Conservation (phyloP, 495 filamentous ascomycete genomes). For the Trichoderma reesei region DNA sequence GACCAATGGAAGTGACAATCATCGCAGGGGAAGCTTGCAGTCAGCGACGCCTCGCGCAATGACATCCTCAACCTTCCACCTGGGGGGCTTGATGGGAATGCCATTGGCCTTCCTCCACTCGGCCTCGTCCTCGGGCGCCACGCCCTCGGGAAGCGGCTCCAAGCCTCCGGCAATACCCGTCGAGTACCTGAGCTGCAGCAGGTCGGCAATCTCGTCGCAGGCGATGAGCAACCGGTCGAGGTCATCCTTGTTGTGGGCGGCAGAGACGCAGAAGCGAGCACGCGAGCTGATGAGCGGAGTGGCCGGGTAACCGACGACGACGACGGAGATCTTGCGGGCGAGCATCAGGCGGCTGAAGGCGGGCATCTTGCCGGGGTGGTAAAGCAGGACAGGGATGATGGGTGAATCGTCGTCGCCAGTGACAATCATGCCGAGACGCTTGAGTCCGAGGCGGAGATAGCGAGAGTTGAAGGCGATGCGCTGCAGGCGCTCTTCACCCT, state of each 20-base stretch:
- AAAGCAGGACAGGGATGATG: slow-evolving; percentile 87
- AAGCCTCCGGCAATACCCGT: slow-evolving; percentile 86
- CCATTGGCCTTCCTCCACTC: slow-evolving; percentile 53
- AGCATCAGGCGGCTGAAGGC: slow-evolving; percentile 99
- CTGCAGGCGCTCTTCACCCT: slow-evolving; percentile 92
- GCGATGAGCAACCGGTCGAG: slow-evolving; percentile 82
- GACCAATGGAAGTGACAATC: slow-evolving; percentile 12
- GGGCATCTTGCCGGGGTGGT: slow-evolving; percentile 94
- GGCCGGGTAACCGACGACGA: slow-evolving; percentile 94
- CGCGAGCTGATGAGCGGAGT: slow-evolving; percentile 93
- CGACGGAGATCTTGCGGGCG: slow-evolving; percentile 93
- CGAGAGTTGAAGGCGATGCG: slow-evolving; percentile 97
- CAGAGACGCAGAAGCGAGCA: slow-evolving; percentile 89
- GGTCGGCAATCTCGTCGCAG: slow-evolving; percentile 86
- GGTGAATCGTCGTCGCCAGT: slow-evolving; percentile 96
- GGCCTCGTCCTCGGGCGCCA: slow-evolving; percentile 59
- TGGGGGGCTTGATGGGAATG: slow-evolving; percentile 50
- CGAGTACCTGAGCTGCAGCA: slow-evolving; percentile 91
- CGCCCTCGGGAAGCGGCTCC: slow-evolving; percentile 58
- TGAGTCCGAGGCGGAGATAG: slow-evolving; percentile 91
- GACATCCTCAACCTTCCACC: slow-evolving; percentile 76
- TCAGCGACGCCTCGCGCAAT: slow-evolving; percentile 70
- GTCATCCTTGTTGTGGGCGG: slow-evolving; percentile 96
- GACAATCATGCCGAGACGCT: slow-evolving; percentile 92
- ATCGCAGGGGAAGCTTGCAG: slow-evolving; percentile 60